These are phyloP conservation scores for Alnus glutinosa DNA, from an alignment of 306 rosid genomes.

Conservation along the genomic window DNA sequence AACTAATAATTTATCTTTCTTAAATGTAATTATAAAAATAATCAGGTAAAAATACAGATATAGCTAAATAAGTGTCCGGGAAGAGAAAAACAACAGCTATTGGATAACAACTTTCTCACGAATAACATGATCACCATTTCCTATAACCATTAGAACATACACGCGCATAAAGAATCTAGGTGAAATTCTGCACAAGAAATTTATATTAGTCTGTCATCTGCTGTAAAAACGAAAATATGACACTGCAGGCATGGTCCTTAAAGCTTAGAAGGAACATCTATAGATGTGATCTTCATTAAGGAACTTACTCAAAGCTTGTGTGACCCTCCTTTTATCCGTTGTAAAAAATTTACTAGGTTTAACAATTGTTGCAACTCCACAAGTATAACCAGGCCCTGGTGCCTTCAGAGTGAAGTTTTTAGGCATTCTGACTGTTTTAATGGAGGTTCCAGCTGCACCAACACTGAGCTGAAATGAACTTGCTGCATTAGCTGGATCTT, in stretches of 20 bases:
- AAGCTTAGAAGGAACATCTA: background rate
- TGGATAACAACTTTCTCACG: background rate
- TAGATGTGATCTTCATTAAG: background rate
- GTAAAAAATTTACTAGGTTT: conserved; percentile 50
- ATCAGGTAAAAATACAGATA: background rate
- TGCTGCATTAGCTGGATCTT: conserved; percentile 63
- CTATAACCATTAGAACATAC: background rate
- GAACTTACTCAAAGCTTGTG: conserved; percentile 84
- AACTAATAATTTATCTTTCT: too few species aligned
- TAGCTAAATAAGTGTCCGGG: background rate
- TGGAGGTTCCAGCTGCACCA: conserved; percentile 70
- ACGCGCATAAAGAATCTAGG: background rate
- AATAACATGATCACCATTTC: background rate
- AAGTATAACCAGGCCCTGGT: conserved; percentile 93
- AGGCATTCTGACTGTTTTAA: conserved; percentile 62
- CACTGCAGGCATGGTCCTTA: conserved; percentile 1
- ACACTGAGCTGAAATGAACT: conserved; percentile 81
- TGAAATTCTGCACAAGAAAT: background rate
- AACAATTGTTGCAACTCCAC: conserved; percentile 61
- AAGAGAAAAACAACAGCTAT: background rate
- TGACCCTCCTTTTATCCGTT: conserved; percentile 72
- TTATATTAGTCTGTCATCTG: background rate
- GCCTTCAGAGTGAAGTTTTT: conserved; percentile 68
- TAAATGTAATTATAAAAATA: background rate
- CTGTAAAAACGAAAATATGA: background rate